A percentile compares a stretch with the other conserved stretches of the same genome.
Evolutionary conservation across 441 rosid species (phyloP).

Genomic region (Rhodomyrtus psidioides): DNA sequence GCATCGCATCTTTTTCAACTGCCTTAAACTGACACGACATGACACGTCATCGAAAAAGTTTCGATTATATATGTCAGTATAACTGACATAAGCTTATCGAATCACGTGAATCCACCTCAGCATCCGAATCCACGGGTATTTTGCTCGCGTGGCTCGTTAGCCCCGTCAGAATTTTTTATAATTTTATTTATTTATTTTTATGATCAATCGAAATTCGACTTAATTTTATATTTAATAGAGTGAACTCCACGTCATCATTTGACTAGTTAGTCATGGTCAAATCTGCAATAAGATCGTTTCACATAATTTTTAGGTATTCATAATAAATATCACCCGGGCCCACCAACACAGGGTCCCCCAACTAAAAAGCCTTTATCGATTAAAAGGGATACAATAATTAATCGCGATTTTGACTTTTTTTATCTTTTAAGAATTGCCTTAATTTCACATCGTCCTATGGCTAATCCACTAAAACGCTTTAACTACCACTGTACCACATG

Average conservation of each 20-base stretch:
- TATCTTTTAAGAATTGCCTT: background rate
- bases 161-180: background rate
- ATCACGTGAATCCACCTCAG: background rate
- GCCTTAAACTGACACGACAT: background rate
- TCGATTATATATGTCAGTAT: background rate
- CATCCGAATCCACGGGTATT: background rate
- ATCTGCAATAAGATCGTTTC: fast-evolving
- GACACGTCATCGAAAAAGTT: background rate
- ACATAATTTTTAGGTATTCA: background rate
- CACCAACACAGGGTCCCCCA: background rate
- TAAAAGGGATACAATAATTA: background rate
- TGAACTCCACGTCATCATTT: background rate
- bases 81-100: background rate
- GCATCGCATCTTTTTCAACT: background rate
- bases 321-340: background rate
- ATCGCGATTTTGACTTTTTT: background rate
- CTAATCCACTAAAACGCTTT: background rate
- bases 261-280: background rate
- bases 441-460: background rate
- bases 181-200: fast-evolving
- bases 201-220: background rate
- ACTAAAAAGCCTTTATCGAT: background rate
- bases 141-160: background rate
- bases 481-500: background rate
- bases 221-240: background rate